A percentile compares a stretch with the other conserved stretches of the same genome.
Conservation (phyloP, 257 asterid species). For the Plantago ovata region DNA sequence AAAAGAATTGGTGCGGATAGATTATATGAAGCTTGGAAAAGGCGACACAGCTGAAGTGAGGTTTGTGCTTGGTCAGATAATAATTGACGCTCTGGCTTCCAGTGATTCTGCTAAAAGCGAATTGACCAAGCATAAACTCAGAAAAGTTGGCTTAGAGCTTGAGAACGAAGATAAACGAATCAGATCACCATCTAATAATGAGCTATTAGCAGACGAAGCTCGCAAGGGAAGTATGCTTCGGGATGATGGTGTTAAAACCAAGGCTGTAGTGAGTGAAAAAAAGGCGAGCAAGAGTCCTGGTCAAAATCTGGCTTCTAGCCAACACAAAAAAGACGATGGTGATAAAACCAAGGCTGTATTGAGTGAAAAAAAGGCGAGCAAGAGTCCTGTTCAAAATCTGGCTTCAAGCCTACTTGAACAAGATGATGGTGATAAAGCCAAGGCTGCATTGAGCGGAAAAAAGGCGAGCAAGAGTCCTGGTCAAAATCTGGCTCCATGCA, state of each 20-base stretch:
- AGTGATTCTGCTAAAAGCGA: constrained; percentile 19
- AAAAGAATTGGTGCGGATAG: constrained; percentile 28
- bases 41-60: constrained; percentile 49
- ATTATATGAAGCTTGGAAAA: constrained; percentile 30
- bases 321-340: constrained; percentile 13
- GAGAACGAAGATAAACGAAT: constrained; percentile 20
- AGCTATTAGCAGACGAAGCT: constrained; percentile 14
- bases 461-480: background rate
- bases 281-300: background rate
- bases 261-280: constrained; percentile 15
- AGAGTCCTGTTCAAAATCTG: background rate
- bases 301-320: background rate
- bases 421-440: constrained; percentile 10
- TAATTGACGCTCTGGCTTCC: constrained; percentile 42
- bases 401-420: constrained; percentile 9
- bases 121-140: constrained; percentile 16
- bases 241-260: constrained; percentile 6
- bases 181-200: constrained; percentile 12
- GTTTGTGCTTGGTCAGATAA: constrained; percentile 72
- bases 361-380: background rate
- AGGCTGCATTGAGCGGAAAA: constrained; percentile 15
- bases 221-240: constrained; percentile 21
- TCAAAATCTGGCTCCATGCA: background rate
- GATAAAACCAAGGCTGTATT: background rate
- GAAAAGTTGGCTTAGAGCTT: background rate